These are phyloP conservation scores for Boehmeria nivea DNA, from an alignment of 306 rosid species.

Conservation along the genomic window DNA sequence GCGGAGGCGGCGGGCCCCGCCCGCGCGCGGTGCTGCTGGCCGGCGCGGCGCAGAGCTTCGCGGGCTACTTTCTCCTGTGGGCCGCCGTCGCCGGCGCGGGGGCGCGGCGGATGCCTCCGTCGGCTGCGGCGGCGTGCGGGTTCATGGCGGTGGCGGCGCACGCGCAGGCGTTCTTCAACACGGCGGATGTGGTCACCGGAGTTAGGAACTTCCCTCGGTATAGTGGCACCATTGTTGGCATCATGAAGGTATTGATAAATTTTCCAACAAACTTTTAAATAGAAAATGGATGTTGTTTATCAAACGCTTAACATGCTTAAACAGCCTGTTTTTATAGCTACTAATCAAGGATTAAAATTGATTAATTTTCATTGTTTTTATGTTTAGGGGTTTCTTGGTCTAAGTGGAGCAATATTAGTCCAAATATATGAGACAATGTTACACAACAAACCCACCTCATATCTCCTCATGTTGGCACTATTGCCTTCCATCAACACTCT, in stretches of 20 bases:
- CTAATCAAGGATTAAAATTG: no score
- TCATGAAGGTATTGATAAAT: constrained; percentile 15
- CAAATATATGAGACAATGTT: constrained; percentile 12
- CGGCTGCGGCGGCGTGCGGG: constrained; percentile 14
- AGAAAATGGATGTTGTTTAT: no score
- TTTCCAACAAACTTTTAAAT: no score
- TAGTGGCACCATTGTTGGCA: constrained; percentile 29
- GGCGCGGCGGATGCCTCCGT: constrained; percentile 16
- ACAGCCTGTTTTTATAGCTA: no score
- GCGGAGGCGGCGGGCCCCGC: not conserved
- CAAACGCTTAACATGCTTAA: no score
- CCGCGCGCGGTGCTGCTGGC: constrained; percentile 13
- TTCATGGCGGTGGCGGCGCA: constrained; percentile 24
- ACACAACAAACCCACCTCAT: constrained; percentile 18
- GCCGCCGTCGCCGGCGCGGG: constrained; percentile 19
- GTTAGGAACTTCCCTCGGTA: constrained; percentile 22
- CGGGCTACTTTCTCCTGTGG: constrained; percentile 26
- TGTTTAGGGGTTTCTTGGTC: no score
- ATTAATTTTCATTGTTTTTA: no score
- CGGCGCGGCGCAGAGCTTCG: constrained; percentile 21
- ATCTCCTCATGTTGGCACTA: constrained; percentile 25
- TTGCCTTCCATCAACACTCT: constrained; percentile 16
- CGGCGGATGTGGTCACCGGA: constrained; percentile 26
- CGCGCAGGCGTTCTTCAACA: constrained; percentile 25
- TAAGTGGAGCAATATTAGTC: no score